phyloP scores from a whole-genome alignment of 306 rosid species.

The Fragaria ananassa region DNA sequence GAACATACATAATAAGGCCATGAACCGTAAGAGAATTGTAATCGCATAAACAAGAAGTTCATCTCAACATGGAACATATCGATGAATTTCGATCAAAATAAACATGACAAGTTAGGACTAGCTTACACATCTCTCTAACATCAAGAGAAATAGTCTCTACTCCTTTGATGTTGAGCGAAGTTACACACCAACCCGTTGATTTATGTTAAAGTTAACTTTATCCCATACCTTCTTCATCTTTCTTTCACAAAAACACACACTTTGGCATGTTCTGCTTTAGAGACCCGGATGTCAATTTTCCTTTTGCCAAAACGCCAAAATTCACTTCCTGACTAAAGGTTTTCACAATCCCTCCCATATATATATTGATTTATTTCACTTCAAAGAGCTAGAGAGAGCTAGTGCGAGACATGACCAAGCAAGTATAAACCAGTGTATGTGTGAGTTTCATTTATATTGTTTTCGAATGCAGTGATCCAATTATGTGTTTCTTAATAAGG shows the following conservation, averaged over 20 bases:
- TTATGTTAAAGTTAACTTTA: constrained; percentile 32
- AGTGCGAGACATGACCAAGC: not conserved
- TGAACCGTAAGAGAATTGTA: too few relatives aligned
- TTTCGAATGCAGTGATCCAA: constrained; percentile 33
- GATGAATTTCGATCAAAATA: too few relatives aligned
- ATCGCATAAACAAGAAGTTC: too few relatives aligned
- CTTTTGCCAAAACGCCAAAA: not conserved
- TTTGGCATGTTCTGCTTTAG: constrained; percentile 32
- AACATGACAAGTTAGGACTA: too few relatives aligned
- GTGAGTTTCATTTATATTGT: constrained; percentile 27
- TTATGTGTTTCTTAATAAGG: constrained; percentile 40
- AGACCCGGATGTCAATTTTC: constrained; percentile 35
- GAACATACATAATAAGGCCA: too few relatives aligned
- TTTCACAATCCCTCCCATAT: not conserved
- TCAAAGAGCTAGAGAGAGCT: constrained; percentile 6
- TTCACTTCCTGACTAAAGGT: not conserved
- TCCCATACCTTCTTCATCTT: constrained; percentile 49
- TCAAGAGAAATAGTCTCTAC: too few relatives aligned
- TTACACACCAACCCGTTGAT: too few relatives aligned
- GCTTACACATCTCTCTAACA: too few relatives aligned
- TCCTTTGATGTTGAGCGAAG: too few relatives aligned
- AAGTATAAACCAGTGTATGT: not conserved
- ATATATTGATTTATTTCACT: too few relatives aligned
- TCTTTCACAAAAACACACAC: constrained; percentile 60
- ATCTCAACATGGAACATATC: too few relatives aligned